Evolutionary conservation across 2,329 filamentous ascomycete species (phyloP).

Genomic region (Huntiella bhutanensis): DNA sequence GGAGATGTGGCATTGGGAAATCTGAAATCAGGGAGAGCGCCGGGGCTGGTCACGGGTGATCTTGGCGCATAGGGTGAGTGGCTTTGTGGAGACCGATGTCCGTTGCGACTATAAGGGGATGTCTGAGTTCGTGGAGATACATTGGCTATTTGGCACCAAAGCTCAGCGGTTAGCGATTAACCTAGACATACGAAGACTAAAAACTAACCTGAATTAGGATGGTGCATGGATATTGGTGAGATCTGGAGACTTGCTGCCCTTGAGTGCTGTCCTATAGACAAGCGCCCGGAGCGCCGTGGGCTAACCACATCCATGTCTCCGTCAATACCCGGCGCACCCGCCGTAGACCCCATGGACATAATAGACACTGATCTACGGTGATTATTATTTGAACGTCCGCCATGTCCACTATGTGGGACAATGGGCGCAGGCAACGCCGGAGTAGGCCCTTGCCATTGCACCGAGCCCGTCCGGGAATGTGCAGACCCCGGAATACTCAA

Average conservation of each 20-base stretch:
- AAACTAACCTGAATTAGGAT: slow-evolving; percentile 23
- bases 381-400: slow-evolving; percentile 19
- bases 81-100: slow-evolving; percentile 10
- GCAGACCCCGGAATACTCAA: slow-evolving; percentile 32
- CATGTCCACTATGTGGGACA: slow-evolving; percentile 14
- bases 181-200: neutral
- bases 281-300: slow-evolving; percentile 5
- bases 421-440: slow-evolving; percentile 14
- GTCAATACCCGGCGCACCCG: slow-evolving; percentile 29
- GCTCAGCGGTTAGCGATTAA: neutral
- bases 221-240: slow-evolving; percentile 25
- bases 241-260: slow-evolving; percentile 72
- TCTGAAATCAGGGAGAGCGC: slow-evolving; percentile 34
- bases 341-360: slow-evolving; percentile 49
- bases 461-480: slow-evolving; percentile 26
- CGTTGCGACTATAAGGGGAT: slow-evolving; percentile 31
- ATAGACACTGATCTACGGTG: slow-evolving; percentile 63
- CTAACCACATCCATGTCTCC: slow-evolving; percentile 11
- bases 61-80: slow-evolving; percentile 16
- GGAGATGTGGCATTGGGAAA: slow-evolving; percentile 33
- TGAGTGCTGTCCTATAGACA: slow-evolving; percentile 37
- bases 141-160: slow-evolving; percentile 17
- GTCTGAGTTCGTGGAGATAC: slow-evolving; percentile 26
- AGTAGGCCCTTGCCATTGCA: slow-evolving; percentile 26
- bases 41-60: slow-evolving; percentile 21